Evolutionary conservation across 768 basidiomycete genomes (phyloP).

Genomic region (Auricularia auricula-judae): DNA sequence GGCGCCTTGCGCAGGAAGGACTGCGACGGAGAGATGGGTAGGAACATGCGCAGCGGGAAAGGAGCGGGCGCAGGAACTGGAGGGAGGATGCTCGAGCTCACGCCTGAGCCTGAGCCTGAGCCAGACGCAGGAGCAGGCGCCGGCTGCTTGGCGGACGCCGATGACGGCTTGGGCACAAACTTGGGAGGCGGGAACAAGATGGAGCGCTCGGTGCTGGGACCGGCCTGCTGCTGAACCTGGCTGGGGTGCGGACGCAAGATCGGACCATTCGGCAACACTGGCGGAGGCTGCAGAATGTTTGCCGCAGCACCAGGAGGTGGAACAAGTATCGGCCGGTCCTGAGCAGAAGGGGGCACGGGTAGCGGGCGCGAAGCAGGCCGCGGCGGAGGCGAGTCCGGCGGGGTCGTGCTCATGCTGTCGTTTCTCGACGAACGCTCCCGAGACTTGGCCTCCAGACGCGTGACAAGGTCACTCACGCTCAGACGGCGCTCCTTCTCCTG

Average conservation of each 20-base stretch:
- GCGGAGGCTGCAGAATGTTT: background rate
- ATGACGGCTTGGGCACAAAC: background rate
- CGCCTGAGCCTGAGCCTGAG: background rate
- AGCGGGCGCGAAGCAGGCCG: background rate
- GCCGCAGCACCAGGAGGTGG: background rate
- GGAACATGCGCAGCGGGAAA: background rate
- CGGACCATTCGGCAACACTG: too few relatives aligned
- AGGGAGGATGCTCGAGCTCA: too few relatives aligned
- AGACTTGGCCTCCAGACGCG: constrained; percentile 21
- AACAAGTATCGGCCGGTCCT: background rate
- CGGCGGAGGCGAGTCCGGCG: constrained; percentile 42
- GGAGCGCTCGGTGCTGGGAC: background rate
- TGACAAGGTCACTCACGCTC: constrained; percentile 52
- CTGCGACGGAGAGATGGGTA: background rate
- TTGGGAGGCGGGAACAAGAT: background rate
- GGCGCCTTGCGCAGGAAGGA: background rate
- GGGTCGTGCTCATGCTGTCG: constrained; percentile 42
- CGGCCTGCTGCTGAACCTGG: background rate
- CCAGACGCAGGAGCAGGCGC: background rate
- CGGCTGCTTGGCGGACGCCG: background rate
- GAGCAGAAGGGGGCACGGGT: background rate
- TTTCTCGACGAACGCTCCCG: constrained; percentile 19
- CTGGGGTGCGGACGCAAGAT: background rate
- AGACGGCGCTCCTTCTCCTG: constrained; percentile 25
- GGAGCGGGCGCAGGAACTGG: background rate